Evolutionary conservation across 805 yeast genomes (phyloP).

Genomic region (Metschnikowia amazonensis): DNA sequence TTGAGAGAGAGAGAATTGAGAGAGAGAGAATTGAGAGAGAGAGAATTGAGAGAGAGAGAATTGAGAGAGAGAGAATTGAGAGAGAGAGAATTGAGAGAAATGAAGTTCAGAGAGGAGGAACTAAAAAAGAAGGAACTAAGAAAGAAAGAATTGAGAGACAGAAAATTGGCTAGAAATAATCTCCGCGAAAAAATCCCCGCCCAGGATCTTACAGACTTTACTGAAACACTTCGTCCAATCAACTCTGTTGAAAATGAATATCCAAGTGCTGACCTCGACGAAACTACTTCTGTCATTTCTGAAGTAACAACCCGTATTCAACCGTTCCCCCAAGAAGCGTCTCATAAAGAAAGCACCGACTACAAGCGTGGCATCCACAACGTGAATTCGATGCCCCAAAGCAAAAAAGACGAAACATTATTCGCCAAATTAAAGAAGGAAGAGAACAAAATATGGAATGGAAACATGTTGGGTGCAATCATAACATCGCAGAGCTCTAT

Average conservation of each 20-base stretch:
- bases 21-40: too few species aligned
- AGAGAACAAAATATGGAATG: background rate
- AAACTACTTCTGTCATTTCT: background rate
- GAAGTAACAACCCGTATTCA: background rate
- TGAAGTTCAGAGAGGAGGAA: too few species aligned
- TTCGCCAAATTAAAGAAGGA: background rate
- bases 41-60: too few species aligned
- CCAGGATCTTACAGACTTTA: too few species aligned
- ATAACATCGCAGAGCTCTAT: background rate
- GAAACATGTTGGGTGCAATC: background rate
- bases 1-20: too few species aligned
- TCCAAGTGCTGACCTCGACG: conserved; percentile 1
- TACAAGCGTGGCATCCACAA: background rate
- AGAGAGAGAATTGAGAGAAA: too few species aligned
- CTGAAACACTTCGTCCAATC: conserved; percentile 1
- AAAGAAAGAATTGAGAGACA: too few species aligned
- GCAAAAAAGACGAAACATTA: background rate
- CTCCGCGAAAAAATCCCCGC: too few species aligned
- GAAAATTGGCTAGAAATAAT: background rate
- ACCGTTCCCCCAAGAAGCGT: background rate
- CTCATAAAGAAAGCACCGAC: background rate
- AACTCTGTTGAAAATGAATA: background rate
- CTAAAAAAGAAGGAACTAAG: too few species aligned
- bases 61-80: too few species aligned
- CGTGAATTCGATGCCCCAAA: background rate